These are phyloP conservation scores for Geotrichum cucujoidarum DNA, from an alignment of 1,139 yeast species.

Conservation along the genomic window DNA sequence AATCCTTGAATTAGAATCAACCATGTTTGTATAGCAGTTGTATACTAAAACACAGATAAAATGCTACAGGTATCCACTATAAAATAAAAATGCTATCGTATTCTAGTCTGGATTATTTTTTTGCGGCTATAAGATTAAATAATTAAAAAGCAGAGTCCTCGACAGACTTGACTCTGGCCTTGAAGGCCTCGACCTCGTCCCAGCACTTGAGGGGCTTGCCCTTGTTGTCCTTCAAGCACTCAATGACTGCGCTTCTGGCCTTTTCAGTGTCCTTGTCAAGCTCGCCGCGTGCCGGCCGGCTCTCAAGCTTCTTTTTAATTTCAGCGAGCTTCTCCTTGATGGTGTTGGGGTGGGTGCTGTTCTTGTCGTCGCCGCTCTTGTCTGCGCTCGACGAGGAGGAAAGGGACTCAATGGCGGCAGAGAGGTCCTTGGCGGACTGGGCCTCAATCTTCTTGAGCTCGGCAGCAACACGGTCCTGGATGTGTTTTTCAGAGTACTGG, in stretches of 20 bases:
- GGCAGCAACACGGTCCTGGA: constrained; percentile 69
- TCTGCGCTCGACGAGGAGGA: constrained; percentile 26
- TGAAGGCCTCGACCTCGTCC: constrained; percentile 76
- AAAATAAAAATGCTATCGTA: neutral
- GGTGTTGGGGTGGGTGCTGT: constrained; percentile 31
- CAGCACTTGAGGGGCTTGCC: constrained; percentile 81
- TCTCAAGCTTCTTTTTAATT: constrained; percentile 40
- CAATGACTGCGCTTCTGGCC: constrained; percentile 55
- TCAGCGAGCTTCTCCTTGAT: constrained; percentile 42
- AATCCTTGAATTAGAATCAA: too few species aligned
- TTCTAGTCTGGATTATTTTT: neutral
- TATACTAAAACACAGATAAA: too few species aligned
- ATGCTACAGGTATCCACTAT: neutral
- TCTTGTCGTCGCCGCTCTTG: constrained; percentile 36
- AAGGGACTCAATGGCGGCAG: constrained; percentile 37
- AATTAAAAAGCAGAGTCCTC: constrained; percentile 15
- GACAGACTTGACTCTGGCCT: constrained; percentile 35
- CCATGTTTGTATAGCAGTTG: too few species aligned
- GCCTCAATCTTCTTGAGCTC: constrained; percentile 60
- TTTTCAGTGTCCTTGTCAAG: constrained; percentile 38
- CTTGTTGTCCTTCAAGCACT: constrained; percentile 64
- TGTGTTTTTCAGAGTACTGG: constrained; percentile 70
- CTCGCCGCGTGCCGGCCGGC: constrained; percentile 37
- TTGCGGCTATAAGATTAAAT: neutral
- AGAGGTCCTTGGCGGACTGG: constrained; percentile 53